Evolutionary conservation across 192 early-diverging fungal species (phyloP).

Genomic region (Backusella morwellensis): DNA sequence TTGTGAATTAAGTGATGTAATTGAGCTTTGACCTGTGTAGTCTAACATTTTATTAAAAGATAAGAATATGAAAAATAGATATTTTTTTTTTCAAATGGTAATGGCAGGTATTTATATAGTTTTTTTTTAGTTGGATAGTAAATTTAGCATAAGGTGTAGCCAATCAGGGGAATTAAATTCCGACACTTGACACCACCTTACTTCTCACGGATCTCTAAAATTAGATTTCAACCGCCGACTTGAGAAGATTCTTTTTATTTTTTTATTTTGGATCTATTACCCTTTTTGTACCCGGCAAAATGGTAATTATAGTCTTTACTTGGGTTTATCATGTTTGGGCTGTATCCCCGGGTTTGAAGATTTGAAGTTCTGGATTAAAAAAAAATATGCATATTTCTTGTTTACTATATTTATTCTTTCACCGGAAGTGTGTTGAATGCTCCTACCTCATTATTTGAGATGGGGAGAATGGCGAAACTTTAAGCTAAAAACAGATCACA

Average conservation of each 20-base stretch:
- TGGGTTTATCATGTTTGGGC: background rate
- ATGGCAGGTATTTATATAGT: background rate
- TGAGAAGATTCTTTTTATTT: background rate
- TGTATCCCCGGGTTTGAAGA: background rate
- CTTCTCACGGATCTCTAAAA: constrained; percentile 6
- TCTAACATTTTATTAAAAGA: background rate
- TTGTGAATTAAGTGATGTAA: background rate
- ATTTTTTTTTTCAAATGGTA: background rate
- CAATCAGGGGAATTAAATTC: constrained; percentile 1
- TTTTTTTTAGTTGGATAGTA: constrained; percentile 4
- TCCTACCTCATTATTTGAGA: background rate
- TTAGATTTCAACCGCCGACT: background rate
- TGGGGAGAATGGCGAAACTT: constrained; percentile 3
- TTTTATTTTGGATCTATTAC: background rate
- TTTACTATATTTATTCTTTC: background rate
- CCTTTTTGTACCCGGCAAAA: background rate
- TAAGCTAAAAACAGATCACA: background rate
- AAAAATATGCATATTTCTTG: background rate
- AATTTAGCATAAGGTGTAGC: background rate
- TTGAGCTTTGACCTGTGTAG: background rate
- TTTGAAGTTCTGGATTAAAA: background rate
- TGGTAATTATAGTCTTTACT: background rate
- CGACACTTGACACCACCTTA: constrained; percentile 5
- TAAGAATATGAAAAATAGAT: background rate
- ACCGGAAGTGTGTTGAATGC: background rate